These are phyloP conservation scores for Pistacia vera DNA, from an alignment of 345 rosid species.

Conservation along the genomic window DNA sequence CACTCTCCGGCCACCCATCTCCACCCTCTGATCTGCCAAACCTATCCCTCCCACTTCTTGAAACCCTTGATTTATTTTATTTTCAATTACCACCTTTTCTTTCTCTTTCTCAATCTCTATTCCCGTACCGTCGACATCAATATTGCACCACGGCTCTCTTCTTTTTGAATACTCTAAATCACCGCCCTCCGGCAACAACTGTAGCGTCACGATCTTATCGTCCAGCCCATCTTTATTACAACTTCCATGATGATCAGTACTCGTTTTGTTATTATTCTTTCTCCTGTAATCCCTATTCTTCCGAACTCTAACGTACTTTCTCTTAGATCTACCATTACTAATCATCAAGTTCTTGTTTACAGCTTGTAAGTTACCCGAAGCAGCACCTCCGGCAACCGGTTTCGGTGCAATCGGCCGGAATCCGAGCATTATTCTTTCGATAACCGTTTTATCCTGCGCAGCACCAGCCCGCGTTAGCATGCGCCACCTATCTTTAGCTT, in stretches of 20 bases:
- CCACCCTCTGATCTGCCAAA: slow-evolving; percentile 25
- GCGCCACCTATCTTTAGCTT: slow-evolving; percentile 20
- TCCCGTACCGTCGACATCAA: slow-evolving; percentile 18
- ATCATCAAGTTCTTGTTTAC: slow-evolving; percentile 26
- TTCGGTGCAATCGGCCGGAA: slow-evolving; percentile 95
- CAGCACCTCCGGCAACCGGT: slow-evolving; percentile 41
- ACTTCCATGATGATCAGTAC: slow-evolving; percentile 23
- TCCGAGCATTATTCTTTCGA: slow-evolving; percentile 64
- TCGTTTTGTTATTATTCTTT: slow-evolving; percentile 22
- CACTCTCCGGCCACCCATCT: slow-evolving; percentile 17
- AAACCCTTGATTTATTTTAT: neutral
- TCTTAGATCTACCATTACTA: slow-evolving; percentile 45
- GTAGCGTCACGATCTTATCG: slow-evolving; percentile 45
- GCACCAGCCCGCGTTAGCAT: slow-evolving; percentile 25
- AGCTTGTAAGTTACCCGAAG: slow-evolving; percentile 15
- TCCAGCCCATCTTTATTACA: slow-evolving; percentile 8
- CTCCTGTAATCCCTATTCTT: slow-evolving; percentile 30
- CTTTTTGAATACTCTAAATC: slow-evolving; percentile 20
- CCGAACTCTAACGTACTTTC: slow-evolving; percentile 77
- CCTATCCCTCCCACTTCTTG: neutral
- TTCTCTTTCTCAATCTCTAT: neutral
- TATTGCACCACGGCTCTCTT: slow-evolving; percentile 30
- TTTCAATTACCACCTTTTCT: slow-evolving; percentile 4
- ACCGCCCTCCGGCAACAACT: slow-evolving; percentile 49
- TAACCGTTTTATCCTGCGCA: slow-evolving; percentile 43